These are phyloP conservation scores for Venturia oleaginea DNA, from an alignment of 2,329 filamentous ascomycete genomes.

Conservation along the genomic window DNA sequence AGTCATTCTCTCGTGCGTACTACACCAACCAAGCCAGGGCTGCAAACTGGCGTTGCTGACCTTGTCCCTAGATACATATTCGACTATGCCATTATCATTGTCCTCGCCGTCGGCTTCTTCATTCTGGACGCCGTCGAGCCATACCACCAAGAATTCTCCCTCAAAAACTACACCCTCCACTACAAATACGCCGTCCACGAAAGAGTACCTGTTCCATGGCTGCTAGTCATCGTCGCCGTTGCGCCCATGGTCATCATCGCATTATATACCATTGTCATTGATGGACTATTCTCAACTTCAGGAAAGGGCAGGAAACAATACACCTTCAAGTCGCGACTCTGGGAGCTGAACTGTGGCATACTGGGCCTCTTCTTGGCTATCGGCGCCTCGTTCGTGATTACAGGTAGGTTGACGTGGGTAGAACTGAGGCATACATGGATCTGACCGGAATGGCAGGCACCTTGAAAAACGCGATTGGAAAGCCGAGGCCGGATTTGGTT, in stretches of 20 bases:
- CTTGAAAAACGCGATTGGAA: constrained; percentile 51
- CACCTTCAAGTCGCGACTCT: constrained; percentile 47
- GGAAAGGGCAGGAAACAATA: constrained; percentile 32
- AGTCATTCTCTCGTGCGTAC: constrained; percentile 43
- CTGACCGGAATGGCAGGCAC: constrained; percentile 23
- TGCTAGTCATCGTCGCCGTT: constrained; percentile 41
- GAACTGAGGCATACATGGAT: background rate
- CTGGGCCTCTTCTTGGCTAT: constrained; percentile 47
- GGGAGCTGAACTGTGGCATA: constrained; percentile 53
- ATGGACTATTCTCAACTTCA: constrained; percentile 49
- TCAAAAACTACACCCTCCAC: constrained; percentile 44
- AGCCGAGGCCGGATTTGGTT: constrained; percentile 51
- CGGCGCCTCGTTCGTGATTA: constrained; percentile 48
- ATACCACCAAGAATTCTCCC: constrained; percentile 15
- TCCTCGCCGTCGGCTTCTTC: constrained; percentile 11
- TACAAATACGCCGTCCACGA: constrained; percentile 50
- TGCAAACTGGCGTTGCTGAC: constrained; percentile 18
- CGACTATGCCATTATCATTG: constrained; percentile 48
- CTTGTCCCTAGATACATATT: constrained; percentile 40
- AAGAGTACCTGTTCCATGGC: constrained; percentile 42
- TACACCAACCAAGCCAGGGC: background rate
- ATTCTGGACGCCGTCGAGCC: constrained; percentile 14
- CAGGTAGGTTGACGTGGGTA: constrained; percentile 18
- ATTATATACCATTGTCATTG: constrained; percentile 48
- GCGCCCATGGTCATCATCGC: constrained; percentile 43